A percentile compares a stretch with the other conserved stretches of the same genome.
These are phyloP conservation scores for Epichloe gansuensis DNA, from an alignment of 2,329 filamentous ascomycete species.

Conservation along the genomic window DNA sequence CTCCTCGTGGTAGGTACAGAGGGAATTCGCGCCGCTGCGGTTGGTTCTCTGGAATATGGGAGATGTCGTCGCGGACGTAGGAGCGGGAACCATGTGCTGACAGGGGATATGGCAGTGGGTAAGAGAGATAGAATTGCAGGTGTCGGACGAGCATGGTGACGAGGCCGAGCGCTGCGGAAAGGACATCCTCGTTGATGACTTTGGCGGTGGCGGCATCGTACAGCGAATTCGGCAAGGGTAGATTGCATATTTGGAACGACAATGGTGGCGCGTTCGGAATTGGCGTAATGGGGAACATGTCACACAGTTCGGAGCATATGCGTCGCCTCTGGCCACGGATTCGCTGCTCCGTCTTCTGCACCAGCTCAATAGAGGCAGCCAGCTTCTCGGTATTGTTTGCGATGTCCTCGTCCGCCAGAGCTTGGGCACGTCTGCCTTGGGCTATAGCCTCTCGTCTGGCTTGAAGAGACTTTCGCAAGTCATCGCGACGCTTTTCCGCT, in stretches of 20 bases:
- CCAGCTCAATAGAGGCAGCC: conserved; percentile 37
- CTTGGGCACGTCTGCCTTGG: conserved; percentile 46
- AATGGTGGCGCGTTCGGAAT: conserved; percentile 44
- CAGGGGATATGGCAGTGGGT: conserved; percentile 71
- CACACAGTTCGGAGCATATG: conserved; percentile 69
- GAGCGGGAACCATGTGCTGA: conserved; percentile 60
- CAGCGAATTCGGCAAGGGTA: conserved; percentile 67
- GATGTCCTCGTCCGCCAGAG: conserved; percentile 46
- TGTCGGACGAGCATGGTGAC: conserved; percentile 63
- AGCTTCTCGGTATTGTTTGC: conserved; percentile 47
- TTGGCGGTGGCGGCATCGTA: conserved; percentile 42
- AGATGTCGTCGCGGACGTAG: conserved; percentile 64
- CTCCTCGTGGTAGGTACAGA: conserved; percentile 51
- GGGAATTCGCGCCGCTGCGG: conserved; percentile 59
- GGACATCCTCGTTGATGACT: conserved; percentile 49
- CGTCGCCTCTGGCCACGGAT: conserved; percentile 79
- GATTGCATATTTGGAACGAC: conserved; percentile 68
- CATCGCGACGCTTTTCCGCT: conserved; percentile 48
- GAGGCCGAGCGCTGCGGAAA: conserved; percentile 72
- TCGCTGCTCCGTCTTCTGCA: conserved; percentile 46
- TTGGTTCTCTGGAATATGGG: conserved; percentile 34
- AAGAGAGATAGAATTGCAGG: conserved; percentile 69
- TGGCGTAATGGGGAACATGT: conserved; percentile 71
- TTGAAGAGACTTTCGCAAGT: conserved; percentile 53
- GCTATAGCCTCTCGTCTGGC: conserved; percentile 55